phyloP scores from a whole-genome alignment of 495 filamentous ascomycete genomes.

The Bryoglossum gracile region DNA sequence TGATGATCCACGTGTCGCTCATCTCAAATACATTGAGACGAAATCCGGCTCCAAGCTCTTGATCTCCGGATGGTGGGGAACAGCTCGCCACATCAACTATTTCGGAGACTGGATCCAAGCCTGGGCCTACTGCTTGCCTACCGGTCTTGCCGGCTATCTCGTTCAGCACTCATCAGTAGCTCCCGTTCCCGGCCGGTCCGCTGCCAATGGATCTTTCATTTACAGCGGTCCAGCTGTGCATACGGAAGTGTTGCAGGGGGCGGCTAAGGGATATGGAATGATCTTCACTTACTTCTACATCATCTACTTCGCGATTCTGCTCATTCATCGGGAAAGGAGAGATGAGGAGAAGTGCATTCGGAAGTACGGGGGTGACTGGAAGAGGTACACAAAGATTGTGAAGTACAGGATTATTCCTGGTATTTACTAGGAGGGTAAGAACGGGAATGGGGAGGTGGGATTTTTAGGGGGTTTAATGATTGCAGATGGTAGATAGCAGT shows the following conservation, averaged over 20 bases:
- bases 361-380: conserved; percentile 95
- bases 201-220: conserved; percentile 39
- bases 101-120: conserved; percentile 94
- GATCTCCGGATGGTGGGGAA: conserved; percentile 91
- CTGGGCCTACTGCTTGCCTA: conserved; percentile 88
- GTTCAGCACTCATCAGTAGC: conserved; percentile 46
- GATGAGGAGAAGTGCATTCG: conserved; percentile 88
- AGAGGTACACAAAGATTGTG: conserved; percentile 77
- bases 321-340: conserved; percentile 83
- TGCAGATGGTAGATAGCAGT: not conserved
- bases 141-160: conserved; percentile 73
- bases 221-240: conserved; percentile 25
- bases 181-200: conserved; percentile 42
- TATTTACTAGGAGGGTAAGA: conserved; percentile 55
- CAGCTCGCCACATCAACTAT: conserved; percentile 92
- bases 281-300: conserved; percentile 94
- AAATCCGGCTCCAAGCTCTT: conserved; percentile 73
- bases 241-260: conserved; percentile 56
- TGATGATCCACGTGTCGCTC: conserved; percentile 66
- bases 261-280: conserved; percentile 73
- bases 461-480: not conserved
- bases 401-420: conserved; percentile 83
- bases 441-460: not conserved
- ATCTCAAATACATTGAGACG: conserved; percentile 86
- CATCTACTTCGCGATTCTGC: conserved; percentile 81